These are phyloP conservation scores for Tetrahymena thermophila DNA, from an alignment of 73 alveolate species.

Conservation along the genomic window DNA sequence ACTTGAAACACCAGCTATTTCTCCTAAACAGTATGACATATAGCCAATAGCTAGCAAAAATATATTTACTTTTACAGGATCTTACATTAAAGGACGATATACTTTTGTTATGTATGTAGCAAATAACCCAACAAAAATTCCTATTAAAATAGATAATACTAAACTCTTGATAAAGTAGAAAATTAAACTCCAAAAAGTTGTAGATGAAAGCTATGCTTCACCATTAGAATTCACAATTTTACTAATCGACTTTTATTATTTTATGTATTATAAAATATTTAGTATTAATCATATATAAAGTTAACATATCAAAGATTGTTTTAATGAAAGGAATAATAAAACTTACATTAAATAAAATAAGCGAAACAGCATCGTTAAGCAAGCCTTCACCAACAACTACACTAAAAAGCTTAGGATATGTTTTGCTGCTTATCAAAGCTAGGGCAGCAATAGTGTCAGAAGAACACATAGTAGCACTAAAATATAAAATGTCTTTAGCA, in stretches of 20 bases:
- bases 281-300: not conserved
- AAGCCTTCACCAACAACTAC: conserved; percentile 93
- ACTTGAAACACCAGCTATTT: conserved; percentile 72
- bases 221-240: conserved; percentile 10
- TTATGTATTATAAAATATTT: too few relatives aligned
- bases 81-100: conserved; percentile 25
- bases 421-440: conserved; percentile 70
- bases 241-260: not conserved
- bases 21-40: conserved; percentile 72
- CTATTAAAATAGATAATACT: conserved; percentile 30
- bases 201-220: not conserved
- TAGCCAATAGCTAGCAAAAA: conserved; percentile 70
- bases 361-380: conserved; percentile 89
- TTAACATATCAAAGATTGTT: not conserved
- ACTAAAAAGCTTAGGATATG: conserved; percentile 74
- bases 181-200: not conserved
- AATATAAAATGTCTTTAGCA: conserved; percentile 43
- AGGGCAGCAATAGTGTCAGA: conserved; percentile 91
- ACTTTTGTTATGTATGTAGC: conserved; percentile 41
- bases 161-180: conserved; percentile 10
- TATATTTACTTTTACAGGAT: conserved; percentile 69
- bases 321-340: not conserved
- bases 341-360: conserved; percentile 58
- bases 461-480: conserved; percentile 84
- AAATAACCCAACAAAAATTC: conserved; percentile 38